phyloP scores from a whole-genome alignment of 163 green algal genomes.

The Chlorella variabilis region DNA sequence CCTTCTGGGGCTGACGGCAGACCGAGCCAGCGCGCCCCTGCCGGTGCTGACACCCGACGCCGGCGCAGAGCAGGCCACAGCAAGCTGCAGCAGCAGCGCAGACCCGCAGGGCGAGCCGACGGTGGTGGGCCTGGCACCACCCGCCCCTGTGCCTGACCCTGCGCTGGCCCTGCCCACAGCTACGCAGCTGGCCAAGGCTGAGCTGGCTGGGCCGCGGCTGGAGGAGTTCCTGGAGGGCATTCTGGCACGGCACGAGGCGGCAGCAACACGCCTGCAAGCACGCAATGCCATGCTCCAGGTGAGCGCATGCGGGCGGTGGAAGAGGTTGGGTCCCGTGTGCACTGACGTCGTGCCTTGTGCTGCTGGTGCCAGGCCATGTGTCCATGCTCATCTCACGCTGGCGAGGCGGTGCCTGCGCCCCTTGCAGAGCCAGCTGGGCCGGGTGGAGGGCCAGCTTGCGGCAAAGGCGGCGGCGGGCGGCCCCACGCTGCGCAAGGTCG shows the following conservation, averaged over 20 bases:
- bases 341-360: too few species aligned
- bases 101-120: background rate
- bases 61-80: too few species aligned
- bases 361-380: too few species aligned
- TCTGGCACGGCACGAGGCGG: conserved; percentile 6
- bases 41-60: too few species aligned
- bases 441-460: background rate
- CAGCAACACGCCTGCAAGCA: background rate
- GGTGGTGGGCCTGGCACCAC: too few species aligned
- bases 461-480: background rate
- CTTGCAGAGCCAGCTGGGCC: conserved; percentile 6
- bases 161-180: background rate
- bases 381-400: too few species aligned
- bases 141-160: background rate
- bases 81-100: background rate
- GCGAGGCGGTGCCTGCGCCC: too few species aligned
- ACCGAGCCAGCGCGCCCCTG: background rate
- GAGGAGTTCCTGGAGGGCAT: background rate
- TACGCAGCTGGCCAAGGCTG: conserved; percentile 2
- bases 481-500: background rate
- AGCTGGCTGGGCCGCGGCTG: background rate
- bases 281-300: conserved; percentile 13
- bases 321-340: too few species aligned
- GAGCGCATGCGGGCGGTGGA: background rate
- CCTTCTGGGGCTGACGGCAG: background rate